A percentile compares a stretch with the other conserved stretches of the same genome.
These are phyloP conservation scores for Ulmus americana DNA, from an alignment of 331 rosid species.

Conservation along the genomic window DNA sequence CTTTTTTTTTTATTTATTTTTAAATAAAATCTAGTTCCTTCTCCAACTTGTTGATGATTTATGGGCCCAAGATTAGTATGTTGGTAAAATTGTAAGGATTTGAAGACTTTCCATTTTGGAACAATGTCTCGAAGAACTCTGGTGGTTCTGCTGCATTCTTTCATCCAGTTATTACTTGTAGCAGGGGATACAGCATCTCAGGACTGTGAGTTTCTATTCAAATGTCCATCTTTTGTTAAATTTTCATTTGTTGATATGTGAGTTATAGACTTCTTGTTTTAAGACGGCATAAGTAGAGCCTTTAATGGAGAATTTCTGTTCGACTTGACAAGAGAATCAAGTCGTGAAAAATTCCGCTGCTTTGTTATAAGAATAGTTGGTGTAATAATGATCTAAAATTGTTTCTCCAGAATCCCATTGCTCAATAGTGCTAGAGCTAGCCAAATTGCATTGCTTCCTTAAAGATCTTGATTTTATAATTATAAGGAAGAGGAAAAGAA, in stretches of 20 bases:
- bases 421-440: not conserved
- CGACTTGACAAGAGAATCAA: not conserved
- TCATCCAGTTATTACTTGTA: not conserved
- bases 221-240: not conserved
- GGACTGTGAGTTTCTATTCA: not conserved
- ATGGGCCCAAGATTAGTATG: not conserved
- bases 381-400: not conserved
- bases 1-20: not conserved
- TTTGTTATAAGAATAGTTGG: not conserved
- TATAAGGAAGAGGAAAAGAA: not conserved
- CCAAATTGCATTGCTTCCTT: not conserved
- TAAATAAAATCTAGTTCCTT: no score
- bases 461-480: not conserved
- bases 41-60: no score
- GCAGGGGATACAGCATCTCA: not conserved
- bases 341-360: not conserved
- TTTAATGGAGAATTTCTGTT: not conserved
- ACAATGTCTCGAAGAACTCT: not conserved
- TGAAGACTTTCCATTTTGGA: not conserved
- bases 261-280: not conserved
- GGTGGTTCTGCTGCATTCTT: not conserved
- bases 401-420: not conserved
- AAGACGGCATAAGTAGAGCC: not conserved
- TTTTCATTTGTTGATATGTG: not conserved
- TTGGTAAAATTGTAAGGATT: not conserved